Percentiles rank a stretch among this genome's conserved stretches.
These are phyloP conservation scores for Camelina hispida DNA, from an alignment of 345 rosid species.

Conservation along the genomic window DNA sequence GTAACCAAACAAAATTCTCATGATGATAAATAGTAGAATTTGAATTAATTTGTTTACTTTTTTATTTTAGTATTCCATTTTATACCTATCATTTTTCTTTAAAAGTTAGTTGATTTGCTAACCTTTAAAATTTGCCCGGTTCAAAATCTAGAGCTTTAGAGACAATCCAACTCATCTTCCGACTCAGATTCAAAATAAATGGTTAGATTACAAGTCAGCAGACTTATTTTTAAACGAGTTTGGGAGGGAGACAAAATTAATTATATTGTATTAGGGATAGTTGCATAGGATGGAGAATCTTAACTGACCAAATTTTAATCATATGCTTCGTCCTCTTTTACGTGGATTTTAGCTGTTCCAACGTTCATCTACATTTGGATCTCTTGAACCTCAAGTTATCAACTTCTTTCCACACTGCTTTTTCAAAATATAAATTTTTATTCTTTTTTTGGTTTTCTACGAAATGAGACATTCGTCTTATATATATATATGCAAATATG, in stretches of 20 bases:
- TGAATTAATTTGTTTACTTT: too few relatives aligned
- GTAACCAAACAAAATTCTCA: too few relatives aligned
- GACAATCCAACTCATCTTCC: too few relatives aligned
- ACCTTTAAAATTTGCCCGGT: too few relatives aligned
- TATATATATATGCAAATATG: neutral
- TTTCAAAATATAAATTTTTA: too few relatives aligned
- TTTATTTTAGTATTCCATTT: too few relatives aligned
- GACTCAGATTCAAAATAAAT: neutral
- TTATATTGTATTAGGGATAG: neutral
- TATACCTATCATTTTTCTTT: too few relatives aligned
- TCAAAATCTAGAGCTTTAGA: too few relatives aligned
- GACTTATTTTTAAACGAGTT: slow-evolving; percentile 16
- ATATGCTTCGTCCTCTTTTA: slow-evolving; percentile 23
- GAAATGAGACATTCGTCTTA: slow-evolving; percentile 14
- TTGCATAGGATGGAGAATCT: slow-evolving; percentile 21
- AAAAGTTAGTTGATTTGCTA: too few relatives aligned
- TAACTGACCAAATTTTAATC: slow-evolving; percentile 25
- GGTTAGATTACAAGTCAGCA: neutral
- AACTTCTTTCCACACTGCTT: slow-evolving; percentile 8
- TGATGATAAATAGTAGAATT: too few relatives aligned
- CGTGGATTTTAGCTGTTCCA: slow-evolving; percentile 39
- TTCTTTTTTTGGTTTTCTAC: too few relatives aligned
- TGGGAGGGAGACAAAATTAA: slow-evolving; percentile 20
- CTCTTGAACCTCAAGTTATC: slow-evolving; percentile 43
- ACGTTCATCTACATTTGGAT: slow-evolving; percentile 29